A percentile compares a stretch with the other conserved stretches of the same genome.
Evolutionary conservation across 495 filamentous ascomycete genomes (phyloP).

Genomic region (Trichoderma asperelloides): DNA sequence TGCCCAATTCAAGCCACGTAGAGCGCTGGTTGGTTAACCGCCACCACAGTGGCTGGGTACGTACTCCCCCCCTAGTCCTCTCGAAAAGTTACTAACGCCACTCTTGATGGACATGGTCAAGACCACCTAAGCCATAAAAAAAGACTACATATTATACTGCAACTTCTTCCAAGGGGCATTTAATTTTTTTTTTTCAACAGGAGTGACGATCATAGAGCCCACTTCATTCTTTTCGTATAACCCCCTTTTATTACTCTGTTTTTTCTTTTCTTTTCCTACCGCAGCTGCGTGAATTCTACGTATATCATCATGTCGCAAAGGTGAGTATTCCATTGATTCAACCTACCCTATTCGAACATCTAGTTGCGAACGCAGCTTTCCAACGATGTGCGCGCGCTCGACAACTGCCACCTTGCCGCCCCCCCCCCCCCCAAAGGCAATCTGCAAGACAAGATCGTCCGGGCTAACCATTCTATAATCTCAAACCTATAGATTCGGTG

Average conservation of each 20-base stretch:
- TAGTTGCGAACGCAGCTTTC: neutral
- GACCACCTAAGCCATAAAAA: constrained; percentile 10
- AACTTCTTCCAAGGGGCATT: constrained; percentile 4
- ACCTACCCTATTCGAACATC: neutral
- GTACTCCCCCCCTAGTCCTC: neutral
- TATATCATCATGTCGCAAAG: constrained; percentile 9
- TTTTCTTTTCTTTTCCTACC: neutral
- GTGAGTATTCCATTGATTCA: neutral
- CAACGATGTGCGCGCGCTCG: neutral
- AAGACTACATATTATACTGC: neutral
- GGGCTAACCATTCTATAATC: neutral
- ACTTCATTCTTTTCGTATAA: neutral
- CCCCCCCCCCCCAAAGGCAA: neutral
- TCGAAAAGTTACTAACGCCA: neutral
- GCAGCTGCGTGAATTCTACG: neutral
- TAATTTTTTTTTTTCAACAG: neutral
- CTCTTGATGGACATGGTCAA: neutral
- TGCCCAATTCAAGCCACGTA: neutral
- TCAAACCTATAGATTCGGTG: constrained; percentile 40
- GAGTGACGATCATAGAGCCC: neutral
- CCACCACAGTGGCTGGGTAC: neutral
- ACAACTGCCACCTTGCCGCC: neutral
- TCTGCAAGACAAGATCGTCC: neutral
- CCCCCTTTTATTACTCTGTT: neutral
- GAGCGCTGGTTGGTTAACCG: neutral